Base-by-base conservation (phyloP, 2,329 filamentous ascomycete genomes). In the Fusarium sp. region DNA sequence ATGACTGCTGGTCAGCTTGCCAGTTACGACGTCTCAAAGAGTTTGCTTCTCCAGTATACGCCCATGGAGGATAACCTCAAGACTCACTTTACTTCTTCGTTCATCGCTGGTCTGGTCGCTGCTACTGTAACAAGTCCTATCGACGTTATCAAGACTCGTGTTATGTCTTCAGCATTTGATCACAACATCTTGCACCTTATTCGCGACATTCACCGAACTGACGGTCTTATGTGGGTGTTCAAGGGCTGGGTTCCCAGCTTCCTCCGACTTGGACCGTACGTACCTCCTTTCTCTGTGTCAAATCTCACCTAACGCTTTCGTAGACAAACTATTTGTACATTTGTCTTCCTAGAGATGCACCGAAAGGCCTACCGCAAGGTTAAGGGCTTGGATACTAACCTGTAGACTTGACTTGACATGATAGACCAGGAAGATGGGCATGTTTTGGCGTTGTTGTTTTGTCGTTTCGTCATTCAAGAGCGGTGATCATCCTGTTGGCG, bases 1-100 rank as follows among this genome's bases (percentile, higher is more conserved):
- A 97, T 97, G 94, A 97, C 94, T 3, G 92, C 93, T 36, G 90
- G 90, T 14, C 94, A 97, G 83, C 86, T 97, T 47, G 94, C 94
- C 24, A 94, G 91, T 50, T 97, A 97, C 83, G 94, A 97, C 79
- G 89, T 89, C 26, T 94, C 95, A 84, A 97, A 97, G 86, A 85
- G 87, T 44, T 77, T 91, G 62, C 84, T 97, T 44, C 85, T 95
- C 62, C 82, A 87, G 24, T 85, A 91, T 70, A 94, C 92, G 3
- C 88, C 90, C 17, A 85, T 95, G 78, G 89, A 85, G 32, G 91
- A 97, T 78, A 91, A 88, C 70, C 86, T 94, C n/a, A 87, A 87
- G 12, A 94, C 93, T 20, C 94, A 97, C 81, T 94, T 97, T 79
- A 88, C 90, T 1, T 92, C 94, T 5, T 93, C 90, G 0, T 91